A percentile compares a stretch with the other conserved stretches of the same genome.
Evolutionary conservation across 2,329 filamentous ascomycete species (phyloP).

Genomic region (Ophiostoma tasmaniense): DNA sequence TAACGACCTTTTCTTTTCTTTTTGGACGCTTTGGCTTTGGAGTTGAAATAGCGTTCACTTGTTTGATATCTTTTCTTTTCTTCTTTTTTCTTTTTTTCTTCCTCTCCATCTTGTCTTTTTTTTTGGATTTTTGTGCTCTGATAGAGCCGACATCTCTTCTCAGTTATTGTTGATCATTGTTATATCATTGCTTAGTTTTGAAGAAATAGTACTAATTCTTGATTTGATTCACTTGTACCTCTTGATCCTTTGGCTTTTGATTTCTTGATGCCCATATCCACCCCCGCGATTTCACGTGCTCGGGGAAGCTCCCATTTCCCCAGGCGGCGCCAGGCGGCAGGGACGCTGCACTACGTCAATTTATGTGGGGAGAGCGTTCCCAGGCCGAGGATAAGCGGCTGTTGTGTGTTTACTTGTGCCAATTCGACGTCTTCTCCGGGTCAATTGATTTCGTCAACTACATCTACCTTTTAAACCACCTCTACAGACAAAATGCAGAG

Average conservation of each 20-base stretch:
- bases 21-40: not conserved
- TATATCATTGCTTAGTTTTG: not conserved
- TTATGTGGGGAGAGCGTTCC: not conserved
- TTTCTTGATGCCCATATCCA: not conserved
- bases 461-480: not conserved
- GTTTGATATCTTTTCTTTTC: not conserved
- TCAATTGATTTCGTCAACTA: not conserved
- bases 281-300: constrained; percentile 15
- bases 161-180: not conserved
- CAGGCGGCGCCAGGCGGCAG: not conserved
- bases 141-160: not conserved
- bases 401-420: not conserved
- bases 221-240: not conserved
- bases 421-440: not conserved
- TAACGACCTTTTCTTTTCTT: not conserved
- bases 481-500: constrained; percentile 10
- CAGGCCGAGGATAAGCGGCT: constrained; percentile 15
- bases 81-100: not conserved
- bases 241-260: not conserved
- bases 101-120: not conserved
- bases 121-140: not conserved
- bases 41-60: not conserved
- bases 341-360: not conserved
- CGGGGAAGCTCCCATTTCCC: constrained; percentile 7
- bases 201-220: not conserved